Percentiles rank a stretch among this genome's conserved stretches.
Evolutionary conservation across 2,329 filamentous ascomycete species (phyloP).

Genomic region (Penicillium sp.): DNA sequence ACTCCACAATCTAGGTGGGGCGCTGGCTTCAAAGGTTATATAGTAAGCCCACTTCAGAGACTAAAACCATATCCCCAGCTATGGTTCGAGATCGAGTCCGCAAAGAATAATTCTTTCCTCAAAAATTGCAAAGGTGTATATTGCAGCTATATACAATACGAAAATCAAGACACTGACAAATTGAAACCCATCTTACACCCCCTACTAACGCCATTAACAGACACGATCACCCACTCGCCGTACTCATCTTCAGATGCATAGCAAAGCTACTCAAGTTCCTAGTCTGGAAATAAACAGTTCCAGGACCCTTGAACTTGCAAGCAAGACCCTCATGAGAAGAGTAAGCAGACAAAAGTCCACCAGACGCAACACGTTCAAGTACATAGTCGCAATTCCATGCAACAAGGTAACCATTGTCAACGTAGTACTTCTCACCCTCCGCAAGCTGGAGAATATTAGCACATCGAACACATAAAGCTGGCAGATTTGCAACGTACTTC

Average conservation of each 20-base stretch:
- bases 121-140: not conserved
- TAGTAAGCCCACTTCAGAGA: not conserved
- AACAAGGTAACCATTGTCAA: slow-evolving; percentile 90
- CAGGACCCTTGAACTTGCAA: slow-evolving; percentile 89
- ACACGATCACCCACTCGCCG: slow-evolving; percentile 21
- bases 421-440: slow-evolving; percentile 79
- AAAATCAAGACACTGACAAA: not conserved
- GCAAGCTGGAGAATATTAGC: slow-evolving; percentile 33
- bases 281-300: slow-evolving; percentile 90
- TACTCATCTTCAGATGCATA: slow-evolving; percentile 51
- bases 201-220: not conserved
- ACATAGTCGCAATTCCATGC: slow-evolving; percentile 97
- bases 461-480: not conserved
- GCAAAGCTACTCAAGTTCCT: slow-evolving; percentile 72
- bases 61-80: not conserved
- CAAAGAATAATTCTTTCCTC: too few relatives aligned
- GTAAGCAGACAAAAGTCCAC: slow-evolving; percentile 87
- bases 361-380: slow-evolving; percentile 84
- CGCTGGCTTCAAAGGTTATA: too few relatives aligned
- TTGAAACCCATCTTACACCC: not conserved
- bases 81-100: not conserved
- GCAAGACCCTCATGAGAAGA: slow-evolving; percentile 83
- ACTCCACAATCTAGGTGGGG: too few relatives aligned
- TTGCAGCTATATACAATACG: not conserved
- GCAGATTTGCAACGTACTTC: slow-evolving; percentile 62